Percentiles rank a stretch among this genome's conserved stretches.
Evolutionary conservation across 257 asterid species (phyloP).

Genomic region (Solanum rostratum): DNA sequence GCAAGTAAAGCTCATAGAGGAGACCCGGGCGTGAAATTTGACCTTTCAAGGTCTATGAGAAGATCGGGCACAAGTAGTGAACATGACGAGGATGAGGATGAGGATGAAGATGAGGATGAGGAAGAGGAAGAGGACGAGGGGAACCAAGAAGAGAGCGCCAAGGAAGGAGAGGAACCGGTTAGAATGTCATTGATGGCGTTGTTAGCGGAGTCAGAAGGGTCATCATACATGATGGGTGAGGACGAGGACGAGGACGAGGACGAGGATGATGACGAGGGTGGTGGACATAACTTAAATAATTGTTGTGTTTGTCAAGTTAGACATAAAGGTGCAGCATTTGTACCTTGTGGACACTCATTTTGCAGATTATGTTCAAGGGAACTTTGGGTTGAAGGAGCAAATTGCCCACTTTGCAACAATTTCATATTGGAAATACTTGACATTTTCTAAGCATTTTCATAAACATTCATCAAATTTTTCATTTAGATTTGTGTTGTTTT

Average conservation of each 20-base stretch:
- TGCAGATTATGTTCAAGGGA: conserved; percentile 75
- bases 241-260: conserved; percentile 47
- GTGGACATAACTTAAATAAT: conserved; percentile 8
- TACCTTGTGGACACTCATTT: conserved; percentile 89
- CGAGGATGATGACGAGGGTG: neutral
- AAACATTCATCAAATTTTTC: neutral
- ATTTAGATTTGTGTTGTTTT: neutral
- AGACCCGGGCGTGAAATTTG: neutral
- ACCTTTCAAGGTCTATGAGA: neutral
- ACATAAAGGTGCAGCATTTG: conserved; percentile 78
- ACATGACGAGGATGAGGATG: neutral
- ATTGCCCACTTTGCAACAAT: conserved; percentile 65
- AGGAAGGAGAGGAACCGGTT: conserved; percentile 12
- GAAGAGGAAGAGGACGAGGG: conserved; percentile 10
- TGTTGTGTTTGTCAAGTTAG: conserved; percentile 87
- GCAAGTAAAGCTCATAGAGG: neutral
- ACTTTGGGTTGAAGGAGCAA: conserved; percentile 51
- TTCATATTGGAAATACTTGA: conserved; percentile 59
- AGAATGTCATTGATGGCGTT: conserved; percentile 77
- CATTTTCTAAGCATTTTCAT: conserved; percentile 24
- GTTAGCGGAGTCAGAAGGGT: conserved; percentile 53
- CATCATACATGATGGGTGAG: conserved; percentile 34
- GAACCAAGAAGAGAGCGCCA: neutral
- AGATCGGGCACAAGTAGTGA: neutral
- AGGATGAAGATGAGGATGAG: conserved; percentile 7